Conservation (phyloP, 1,139 yeast genomes). For the Blastobotrys aristatus region DNA sequence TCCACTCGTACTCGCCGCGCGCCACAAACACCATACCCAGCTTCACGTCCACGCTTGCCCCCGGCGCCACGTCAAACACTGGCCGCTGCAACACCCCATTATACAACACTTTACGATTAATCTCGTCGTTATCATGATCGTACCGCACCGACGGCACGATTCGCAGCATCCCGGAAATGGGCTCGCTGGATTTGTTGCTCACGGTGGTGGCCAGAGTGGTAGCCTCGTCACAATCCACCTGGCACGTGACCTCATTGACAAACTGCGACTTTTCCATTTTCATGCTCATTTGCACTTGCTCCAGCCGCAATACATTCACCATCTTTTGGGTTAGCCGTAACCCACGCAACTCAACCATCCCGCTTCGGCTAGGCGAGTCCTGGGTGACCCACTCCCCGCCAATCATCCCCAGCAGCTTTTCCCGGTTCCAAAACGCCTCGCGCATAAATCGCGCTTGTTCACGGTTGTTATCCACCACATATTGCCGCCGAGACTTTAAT, state of each 20-base stretch:
- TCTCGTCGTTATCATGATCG: constrained; percentile 22
- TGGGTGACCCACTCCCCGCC: constrained; percentile 56
- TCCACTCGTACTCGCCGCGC: constrained; percentile 77
- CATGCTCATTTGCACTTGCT: constrained; percentile 41
- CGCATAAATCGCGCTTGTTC: constrained; percentile 50
- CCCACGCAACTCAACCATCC: constrained; percentile 61
- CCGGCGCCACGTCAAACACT: constrained; percentile 41
- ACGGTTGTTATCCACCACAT: constrained; percentile 57
- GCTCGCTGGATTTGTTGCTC: constrained; percentile 26
- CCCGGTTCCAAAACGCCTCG: constrained; percentile 77
- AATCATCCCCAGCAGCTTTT: constrained; percentile 52
- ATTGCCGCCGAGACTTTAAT: constrained; percentile 61
- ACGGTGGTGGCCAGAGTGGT: constrained; percentile 21
- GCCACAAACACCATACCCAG: constrained; percentile 60
- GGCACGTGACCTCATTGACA: constrained; percentile 17
- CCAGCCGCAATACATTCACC: constrained; percentile 43
- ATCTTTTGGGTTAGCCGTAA: constrained; percentile 50
- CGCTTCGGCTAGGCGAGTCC: constrained; percentile 36
- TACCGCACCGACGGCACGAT: constrained; percentile 52
- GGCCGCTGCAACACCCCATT: constrained; percentile 64
- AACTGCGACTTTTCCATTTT: constrained; percentile 22
- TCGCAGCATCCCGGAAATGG: constrained; percentile 55
- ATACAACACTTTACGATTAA: constrained; percentile 32
- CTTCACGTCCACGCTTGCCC: constrained; percentile 39
- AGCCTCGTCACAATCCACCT: constrained; percentile 24